These are phyloP conservation scores for Lepidopterella palustris DNA, from an alignment of 495 filamentous ascomycete species.

Conservation along the genomic window DNA sequence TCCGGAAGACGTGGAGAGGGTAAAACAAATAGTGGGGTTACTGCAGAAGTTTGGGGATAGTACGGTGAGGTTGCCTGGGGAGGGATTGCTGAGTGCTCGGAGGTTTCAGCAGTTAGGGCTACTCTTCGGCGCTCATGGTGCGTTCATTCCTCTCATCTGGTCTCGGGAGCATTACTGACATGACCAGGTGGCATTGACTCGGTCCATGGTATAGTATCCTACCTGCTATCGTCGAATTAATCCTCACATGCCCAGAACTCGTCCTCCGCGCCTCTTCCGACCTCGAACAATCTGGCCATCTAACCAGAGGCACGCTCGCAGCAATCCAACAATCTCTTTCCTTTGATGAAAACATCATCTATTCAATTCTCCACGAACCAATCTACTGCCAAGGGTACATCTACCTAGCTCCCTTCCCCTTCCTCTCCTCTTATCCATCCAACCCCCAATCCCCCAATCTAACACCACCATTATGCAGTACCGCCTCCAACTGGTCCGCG, in stretches of 20 bases:
- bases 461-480: not conserved
- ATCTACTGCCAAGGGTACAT: constrained; percentile 60
- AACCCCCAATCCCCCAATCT: not conserved
- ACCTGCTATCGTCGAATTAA: constrained; percentile 7
- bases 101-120: constrained; percentile 72
- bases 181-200: constrained; percentile 30
- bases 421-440: not conserved
- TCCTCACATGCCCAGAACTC: constrained; percentile 43
- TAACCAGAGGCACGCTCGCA: constrained; percentile 64
- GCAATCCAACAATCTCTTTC: constrained; percentile 56
- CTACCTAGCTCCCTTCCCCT: constrained; percentile 20
- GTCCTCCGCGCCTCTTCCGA: constrained; percentile 63
- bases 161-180: not conserved
- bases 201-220: constrained; percentile 27
- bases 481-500: constrained; percentile 58
- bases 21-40: constrained; percentile 55
- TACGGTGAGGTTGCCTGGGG: constrained; percentile 54
- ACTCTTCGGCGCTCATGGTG: constrained; percentile 68
- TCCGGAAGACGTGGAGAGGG: constrained; percentile 67
- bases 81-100: constrained; percentile 59
- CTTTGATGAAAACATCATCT: constrained; percentile 72
- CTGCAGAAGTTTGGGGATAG: constrained; percentile 51
- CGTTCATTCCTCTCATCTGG: constrained; percentile 12
- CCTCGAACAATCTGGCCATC: constrained; percentile 60
- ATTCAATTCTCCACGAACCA: constrained; percentile 79